Base-by-base conservation (phyloP, 352 stramenopile genomes). In the Phytopythium litorale region DNA sequence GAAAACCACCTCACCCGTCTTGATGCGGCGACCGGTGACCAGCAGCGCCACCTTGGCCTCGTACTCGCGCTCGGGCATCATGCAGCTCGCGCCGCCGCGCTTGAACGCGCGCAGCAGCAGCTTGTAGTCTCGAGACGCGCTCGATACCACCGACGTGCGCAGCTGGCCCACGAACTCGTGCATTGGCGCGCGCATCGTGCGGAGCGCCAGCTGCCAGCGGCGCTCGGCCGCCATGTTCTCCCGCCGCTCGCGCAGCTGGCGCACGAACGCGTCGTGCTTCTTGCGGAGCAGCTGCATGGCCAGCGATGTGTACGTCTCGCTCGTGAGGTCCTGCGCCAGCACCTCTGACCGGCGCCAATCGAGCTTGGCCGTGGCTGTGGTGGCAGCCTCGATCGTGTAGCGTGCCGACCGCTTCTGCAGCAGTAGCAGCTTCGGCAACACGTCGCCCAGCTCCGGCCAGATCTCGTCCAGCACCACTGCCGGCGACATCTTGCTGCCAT, bases 371-470 rank as follows among this genome's bases (percentile, higher is more conserved):
- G 49, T 49, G 13, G 49, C 61, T 12, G 57, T 62, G n/a, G 4
- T 38, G 25, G 25, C 16, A 18, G 18, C 16, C 19, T 42, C 64
- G 43, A 78, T 66, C 4, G 45, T 67, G 65, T 87, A 88, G 4
- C 81, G 72, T 50, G 72, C 78, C 1, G 78, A 84, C 32, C 78
- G 70, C 63, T 84, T 82, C 65, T 88, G 73, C 33, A 88, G 63
- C 40, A 91, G 61, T 32, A 91, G 28, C 33, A 80, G 74, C 70
- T 88, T 90, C 0, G 75, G 72, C 38, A 87, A 45, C 28, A 81
- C 77, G 5, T 73, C 58, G 1, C n/a, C 43, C 46, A 72, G 79
- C 21, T 64, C 70, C 5, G 79, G 75, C 81, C 81, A 91, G 23
- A 89, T 40, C 18, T 84, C 67, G n/a, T 67, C 49, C 19, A 83